Base-by-base conservation (phyloP, 2,329 filamentous ascomycete genomes). In the Cladorrhinum sp. region DNA sequence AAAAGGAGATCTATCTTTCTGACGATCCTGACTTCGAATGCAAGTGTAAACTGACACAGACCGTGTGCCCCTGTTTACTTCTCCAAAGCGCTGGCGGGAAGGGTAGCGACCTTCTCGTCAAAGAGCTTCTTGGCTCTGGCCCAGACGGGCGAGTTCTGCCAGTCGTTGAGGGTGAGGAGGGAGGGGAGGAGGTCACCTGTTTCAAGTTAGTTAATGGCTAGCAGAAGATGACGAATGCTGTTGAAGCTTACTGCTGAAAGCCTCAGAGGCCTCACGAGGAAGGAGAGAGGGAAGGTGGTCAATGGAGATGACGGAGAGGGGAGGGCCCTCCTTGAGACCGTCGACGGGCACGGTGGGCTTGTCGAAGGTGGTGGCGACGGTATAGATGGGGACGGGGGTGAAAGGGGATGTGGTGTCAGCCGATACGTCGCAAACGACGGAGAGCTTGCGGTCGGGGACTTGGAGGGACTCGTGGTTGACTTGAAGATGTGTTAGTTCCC, bases 231-330 rank as follows among this genome's bases (percentile, higher is more conserved):
- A 28, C 33, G 54, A 14, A 18, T 6, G 26, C 9, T 28, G n/a
- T n/a, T n/a, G n/a, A n/a, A 16, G 65, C 66, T 42, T 60, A 66
- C 66, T 62, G 67, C 88, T 91, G 78, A 96, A 97, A 20, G 73
- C 88, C 77, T 97, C 92, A 49, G 87, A 92, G 24, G 92, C 88
- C 78, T 97, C 94, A 57, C 94, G 83, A 1, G 94, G 91, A 39
- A 98, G 81, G 67, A 97, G 83, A 57, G 86, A 89, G 3, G 92
- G 91, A 57, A 96, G 81, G 72, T 96, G 91, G 75, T 96, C 91
- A 70, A 96, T 95, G 73, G 86, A 89, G 75, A 97, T 96, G 68
- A 97, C 90, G 53, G 84, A 87, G 60, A 96, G 77, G 7, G 84
- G 82, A 0, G 86, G 83, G 54, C 64, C 67, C 57, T 79, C 77